Percentiles rank a stretch among this genome's conserved stretches.
Evolutionary conservation across 768 basidiomycete species (phyloP).

Genomic region (Lactarius hatsudake): DNA sequence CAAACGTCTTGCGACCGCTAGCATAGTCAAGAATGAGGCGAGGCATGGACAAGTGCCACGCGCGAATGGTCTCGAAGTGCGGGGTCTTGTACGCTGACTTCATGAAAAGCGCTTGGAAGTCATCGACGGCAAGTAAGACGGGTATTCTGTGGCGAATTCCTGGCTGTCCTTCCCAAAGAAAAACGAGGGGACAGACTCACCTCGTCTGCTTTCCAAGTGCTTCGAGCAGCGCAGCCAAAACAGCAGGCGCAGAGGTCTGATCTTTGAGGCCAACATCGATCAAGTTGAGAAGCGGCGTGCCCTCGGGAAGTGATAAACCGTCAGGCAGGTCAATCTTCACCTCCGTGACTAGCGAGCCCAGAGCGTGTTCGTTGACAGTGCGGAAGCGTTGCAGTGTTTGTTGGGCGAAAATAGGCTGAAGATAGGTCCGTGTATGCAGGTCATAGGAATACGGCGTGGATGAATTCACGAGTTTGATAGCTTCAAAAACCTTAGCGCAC

Average conservation of each 20-base stretch:
- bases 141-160: constrained; percentile 50
- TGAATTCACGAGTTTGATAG: constrained; percentile 65
- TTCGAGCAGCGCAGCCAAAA: constrained; percentile 56
- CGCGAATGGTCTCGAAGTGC: constrained; percentile 61
- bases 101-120: constrained; percentile 79
- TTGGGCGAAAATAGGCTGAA: constrained; percentile 63
- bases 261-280: constrained; percentile 58
- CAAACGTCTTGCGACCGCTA: constrained; percentile 65
- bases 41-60: constrained; percentile 79
- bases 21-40: constrained; percentile 75
- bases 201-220: constrained; percentile 61
- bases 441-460: constrained; percentile 73
- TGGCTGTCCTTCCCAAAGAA: not conserved
- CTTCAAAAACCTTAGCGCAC: constrained; percentile 32
- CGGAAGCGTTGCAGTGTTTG: constrained; percentile 62
- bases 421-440: constrained; percentile 69
- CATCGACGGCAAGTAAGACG: constrained; percentile 82
- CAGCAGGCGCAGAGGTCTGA: constrained; percentile 48
- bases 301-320: constrained; percentile 43
- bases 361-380: constrained; percentile 50
- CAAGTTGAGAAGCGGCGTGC: constrained; percentile 52
- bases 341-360: constrained; percentile 43
- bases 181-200: constrained; percentile 41
- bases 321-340: constrained; percentile 48
- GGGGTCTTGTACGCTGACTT: constrained; percentile 71